Evolutionary conservation across 345 rosid genomes (phyloP).

Genomic region (Limnanthes douglasii): DNA sequence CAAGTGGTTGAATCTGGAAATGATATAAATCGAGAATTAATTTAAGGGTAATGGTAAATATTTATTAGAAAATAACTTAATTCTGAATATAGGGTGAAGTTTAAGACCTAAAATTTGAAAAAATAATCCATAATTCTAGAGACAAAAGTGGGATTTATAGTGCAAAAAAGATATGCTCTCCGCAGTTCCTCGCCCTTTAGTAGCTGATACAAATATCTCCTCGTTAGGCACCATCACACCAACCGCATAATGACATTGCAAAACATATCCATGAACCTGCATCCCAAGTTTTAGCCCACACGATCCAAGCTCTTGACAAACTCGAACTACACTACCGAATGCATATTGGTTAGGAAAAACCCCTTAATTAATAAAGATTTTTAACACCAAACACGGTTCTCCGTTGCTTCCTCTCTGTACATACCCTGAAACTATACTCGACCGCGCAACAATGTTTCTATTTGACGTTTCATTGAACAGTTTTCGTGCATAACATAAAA

Average conservation of each 20-base stretch:
- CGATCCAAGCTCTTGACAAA: slow-evolving; percentile 42
- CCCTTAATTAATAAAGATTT: slow-evolving; percentile 36
- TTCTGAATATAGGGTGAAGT: too few species aligned
- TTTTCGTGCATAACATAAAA: slow-evolving; percentile 31
- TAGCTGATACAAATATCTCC: too few species aligned
- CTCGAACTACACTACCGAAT: slow-evolving; percentile 50
- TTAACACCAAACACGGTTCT: slow-evolving; percentile 36
- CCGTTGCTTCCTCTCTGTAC: slow-evolving; percentile 29
- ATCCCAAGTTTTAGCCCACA: slow-evolving; percentile 36
- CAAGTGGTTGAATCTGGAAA: too few species aligned
- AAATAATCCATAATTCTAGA: too few species aligned
- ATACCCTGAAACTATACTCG: slow-evolving; percentile 68
- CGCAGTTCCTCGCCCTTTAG: too few species aligned
- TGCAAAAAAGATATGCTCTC: too few species aligned
- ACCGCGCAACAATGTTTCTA: slow-evolving; percentile 64
- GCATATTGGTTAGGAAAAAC: slow-evolving; percentile 44
- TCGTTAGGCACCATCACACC: slow-evolving; percentile 49
- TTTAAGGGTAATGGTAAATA: too few species aligned
- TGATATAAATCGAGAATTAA: too few species aligned
- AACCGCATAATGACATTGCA: slow-evolving; percentile 32
- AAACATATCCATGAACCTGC: slow-evolving; percentile 61
- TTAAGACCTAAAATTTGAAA: too few species aligned
- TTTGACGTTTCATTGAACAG: slow-evolving; percentile 67
- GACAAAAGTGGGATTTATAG: too few species aligned
- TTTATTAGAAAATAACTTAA: too few species aligned